phyloP scores from a whole-genome alignment of 441 rosid species.

The Arabidopsis hybrid region DNA sequence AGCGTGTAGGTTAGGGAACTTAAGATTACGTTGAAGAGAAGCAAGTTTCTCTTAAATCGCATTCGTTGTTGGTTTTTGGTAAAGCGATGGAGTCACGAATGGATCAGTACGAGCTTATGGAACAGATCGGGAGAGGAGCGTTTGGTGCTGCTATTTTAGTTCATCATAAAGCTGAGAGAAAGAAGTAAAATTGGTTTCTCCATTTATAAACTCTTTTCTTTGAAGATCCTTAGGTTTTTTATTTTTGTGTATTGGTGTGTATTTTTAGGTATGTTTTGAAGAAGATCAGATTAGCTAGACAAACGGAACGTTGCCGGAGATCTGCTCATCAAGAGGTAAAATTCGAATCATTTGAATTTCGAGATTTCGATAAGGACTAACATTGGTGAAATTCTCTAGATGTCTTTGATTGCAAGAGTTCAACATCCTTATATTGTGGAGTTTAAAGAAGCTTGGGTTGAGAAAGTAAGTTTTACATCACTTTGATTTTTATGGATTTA shows the following conservation, averaged over 20 bases:
- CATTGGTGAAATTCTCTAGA: slow-evolving; percentile 49
- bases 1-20: slow-evolving; percentile 43
- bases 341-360: background rate
- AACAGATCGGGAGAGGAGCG: slow-evolving; percentile 99
- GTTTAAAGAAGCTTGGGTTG: slow-evolving; percentile 99
- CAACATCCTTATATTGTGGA: slow-evolving; percentile 92
- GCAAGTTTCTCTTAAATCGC: slow-evolving; percentile 15
- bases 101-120: slow-evolving; percentile 99
- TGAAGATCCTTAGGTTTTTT: slow-evolving; percentile 11
- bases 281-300: slow-evolving; percentile 96
- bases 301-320: slow-evolving; percentile 93
- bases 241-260: background rate
- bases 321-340: slow-evolving; percentile 96
- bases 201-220: background rate
- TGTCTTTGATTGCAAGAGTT: slow-evolving; percentile 90
- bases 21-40: slow-evolving; percentile 42
- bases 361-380: slow-evolving; percentile 12
- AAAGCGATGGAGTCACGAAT: slow-evolving; percentile 81
- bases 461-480: slow-evolving; percentile 65
- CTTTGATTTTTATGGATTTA: background rate
- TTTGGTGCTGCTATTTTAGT: slow-evolving; percentile 98
- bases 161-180: slow-evolving; percentile 87
- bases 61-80: background rate
- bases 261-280: slow-evolving; percentile 80
- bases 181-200: slow-evolving; percentile 55